A percentile compares a stretch with the other conserved stretches of the same genome.
phyloP scores from a whole-genome alignment of 345 rosid species.

The Gossypium sturtianum region DNA sequence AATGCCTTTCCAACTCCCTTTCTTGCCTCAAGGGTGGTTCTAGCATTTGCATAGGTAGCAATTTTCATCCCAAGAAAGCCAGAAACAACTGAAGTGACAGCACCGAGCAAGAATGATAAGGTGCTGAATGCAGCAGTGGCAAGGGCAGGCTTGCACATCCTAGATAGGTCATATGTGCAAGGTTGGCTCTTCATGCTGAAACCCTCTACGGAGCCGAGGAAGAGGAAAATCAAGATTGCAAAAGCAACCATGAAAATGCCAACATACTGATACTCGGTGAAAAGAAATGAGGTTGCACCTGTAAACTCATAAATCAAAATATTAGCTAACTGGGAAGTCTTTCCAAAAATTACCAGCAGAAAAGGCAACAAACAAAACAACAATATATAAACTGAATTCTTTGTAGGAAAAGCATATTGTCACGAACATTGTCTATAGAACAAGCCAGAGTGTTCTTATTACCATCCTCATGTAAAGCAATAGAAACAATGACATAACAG shows the following conservation, averaged over 20 bases:
- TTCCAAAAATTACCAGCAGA: not conserved
- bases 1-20: constrained; percentile 82
- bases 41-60: constrained; percentile 62
- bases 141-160: constrained; percentile 38
- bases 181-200: constrained; percentile 58
- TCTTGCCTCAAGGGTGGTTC: constrained; percentile 71
- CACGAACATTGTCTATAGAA: not conserved
- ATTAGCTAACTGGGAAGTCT: not conserved
- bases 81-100: constrained; percentile 9
- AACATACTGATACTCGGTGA: constrained; percentile 52
- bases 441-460: not conserved
- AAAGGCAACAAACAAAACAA: not conserved
- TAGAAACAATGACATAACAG: constrained; percentile 4
- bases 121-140: constrained; percentile 77
- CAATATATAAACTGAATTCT: not conserved
- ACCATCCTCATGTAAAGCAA: not conserved
- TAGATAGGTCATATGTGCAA: constrained; percentile 48
- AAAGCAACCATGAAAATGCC: constrained; percentile 51
- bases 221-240: constrained; percentile 33
- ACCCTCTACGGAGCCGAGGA: constrained; percentile 61
- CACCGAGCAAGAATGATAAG: constrained; percentile 62
- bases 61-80: constrained; percentile 7
- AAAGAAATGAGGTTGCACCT: constrained; percentile 59
- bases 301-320: constrained; percentile 7
- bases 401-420: not conserved